These are phyloP conservation scores for Diaporthe nobilis DNA, from an alignment of 2,329 filamentous ascomycete species.

Conservation along the genomic window DNA sequence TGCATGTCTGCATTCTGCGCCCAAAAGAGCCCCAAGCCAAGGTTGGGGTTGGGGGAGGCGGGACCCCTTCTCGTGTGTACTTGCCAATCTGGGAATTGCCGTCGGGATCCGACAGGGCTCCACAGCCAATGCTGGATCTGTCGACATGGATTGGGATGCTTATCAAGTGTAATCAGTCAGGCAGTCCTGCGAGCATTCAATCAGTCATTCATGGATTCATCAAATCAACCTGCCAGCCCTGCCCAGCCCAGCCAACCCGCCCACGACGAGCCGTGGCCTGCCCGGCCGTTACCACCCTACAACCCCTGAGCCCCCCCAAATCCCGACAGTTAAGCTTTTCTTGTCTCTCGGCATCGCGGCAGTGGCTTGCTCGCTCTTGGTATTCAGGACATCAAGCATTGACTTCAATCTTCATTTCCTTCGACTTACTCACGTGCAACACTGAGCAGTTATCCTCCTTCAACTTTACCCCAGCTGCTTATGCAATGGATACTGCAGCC, in stretches of 20 bases:
- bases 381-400: neutral
- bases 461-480: conserved; percentile 24
- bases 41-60: conserved; percentile 3
- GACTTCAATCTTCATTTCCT: neutral
- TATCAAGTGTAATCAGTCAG: conserved; percentile 17
- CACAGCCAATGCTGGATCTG: conserved; percentile 4
- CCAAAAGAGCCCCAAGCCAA: conserved; percentile 13
- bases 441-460: neutral
- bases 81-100: conserved; percentile 35
- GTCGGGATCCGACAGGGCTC: conserved; percentile 2
- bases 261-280: neutral
- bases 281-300: neutral
- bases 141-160: conserved; percentile 8
- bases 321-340: conserved; percentile 28
- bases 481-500: conserved; percentile 7
- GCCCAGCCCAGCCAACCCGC: neutral
- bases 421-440: neutral
- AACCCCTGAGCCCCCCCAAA: neutral
- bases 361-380: neutral
- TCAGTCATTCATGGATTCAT: conserved; percentile 32
- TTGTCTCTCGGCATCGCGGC: conserved; percentile 1
- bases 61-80: conserved; percentile 40
- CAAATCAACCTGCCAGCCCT: neutral
- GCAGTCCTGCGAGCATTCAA: conserved; percentile 20
- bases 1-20: neutral